phyloP scores from a whole-genome alignment of 73 alveolate genomes.

The Paramecium tetraurelia region DNA sequence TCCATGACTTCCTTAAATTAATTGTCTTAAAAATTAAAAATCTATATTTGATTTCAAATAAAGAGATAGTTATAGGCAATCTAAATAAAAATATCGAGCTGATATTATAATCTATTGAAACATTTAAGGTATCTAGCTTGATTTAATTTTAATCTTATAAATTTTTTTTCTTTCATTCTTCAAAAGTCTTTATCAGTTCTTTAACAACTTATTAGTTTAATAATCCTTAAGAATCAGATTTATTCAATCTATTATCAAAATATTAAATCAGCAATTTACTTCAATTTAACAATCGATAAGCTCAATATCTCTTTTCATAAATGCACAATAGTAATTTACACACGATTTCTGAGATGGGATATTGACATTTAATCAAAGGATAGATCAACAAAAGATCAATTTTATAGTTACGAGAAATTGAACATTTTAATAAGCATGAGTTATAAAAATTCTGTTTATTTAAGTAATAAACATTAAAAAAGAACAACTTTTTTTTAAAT shows the following conservation, averaged over 20 bases:
- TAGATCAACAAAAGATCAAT: constrained; percentile 37
- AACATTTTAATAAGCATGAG: constrained; percentile 53
- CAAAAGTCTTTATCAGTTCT: neutral
- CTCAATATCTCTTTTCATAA: no score
- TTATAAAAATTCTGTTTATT: constrained; percentile 53
- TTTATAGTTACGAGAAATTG: constrained; percentile 2
- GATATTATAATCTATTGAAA: neutral
- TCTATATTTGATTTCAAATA: neutral
- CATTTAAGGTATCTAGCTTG: neutral
- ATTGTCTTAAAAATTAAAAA: neutral
- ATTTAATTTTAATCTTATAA: neutral
- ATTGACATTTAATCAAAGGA: neutral
- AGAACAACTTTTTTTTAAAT: constrained; percentile 27
- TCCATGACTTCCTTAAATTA: neutral
- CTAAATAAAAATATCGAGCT: neutral
- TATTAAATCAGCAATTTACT: no score
- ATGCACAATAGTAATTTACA: no score
- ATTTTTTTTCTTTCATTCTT: neutral
- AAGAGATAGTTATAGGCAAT: neutral
- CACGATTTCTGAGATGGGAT: no score
- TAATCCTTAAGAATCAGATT: no score
- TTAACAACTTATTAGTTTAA: no score
- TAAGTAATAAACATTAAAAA: constrained; percentile 54
- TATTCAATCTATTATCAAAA: no score
- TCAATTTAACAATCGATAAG: no score